Percentiles rank a stretch among this genome's conserved stretches.
phyloP scores from a whole-genome alignment of 2,329 filamentous ascomycete genomes.

The Ceratocystis cacaofunesta region DNA sequence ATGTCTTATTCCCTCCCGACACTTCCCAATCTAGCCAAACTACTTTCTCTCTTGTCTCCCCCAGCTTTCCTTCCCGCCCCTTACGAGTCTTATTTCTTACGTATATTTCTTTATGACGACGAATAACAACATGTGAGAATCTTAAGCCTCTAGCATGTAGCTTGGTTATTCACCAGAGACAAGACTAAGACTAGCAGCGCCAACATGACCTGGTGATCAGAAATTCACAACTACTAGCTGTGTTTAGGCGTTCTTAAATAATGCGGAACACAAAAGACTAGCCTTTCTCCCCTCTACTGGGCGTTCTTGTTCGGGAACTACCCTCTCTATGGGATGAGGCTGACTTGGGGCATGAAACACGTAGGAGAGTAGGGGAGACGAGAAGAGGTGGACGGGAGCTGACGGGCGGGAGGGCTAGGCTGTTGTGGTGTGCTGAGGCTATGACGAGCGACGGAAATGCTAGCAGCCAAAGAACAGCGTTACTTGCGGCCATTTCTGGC shows the following conservation, averaged over 20 bases:
- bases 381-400: no score
- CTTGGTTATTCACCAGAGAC: background rate
- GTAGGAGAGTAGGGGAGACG: background rate
- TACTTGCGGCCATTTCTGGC: no score
- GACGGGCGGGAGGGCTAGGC: no score
- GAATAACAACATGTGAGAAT: background rate
- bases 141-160: background rate
- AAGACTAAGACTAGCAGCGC: background rate
- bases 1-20: background rate
- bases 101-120: background rate
- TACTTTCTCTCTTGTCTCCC: background rate
- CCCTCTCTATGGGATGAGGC: background rate
- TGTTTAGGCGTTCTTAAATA: background rate
- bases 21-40: background rate
- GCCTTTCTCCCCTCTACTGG: background rate
- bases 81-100: background rate
- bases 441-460: no score
- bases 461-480: no score
- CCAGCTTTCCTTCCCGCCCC: background rate
- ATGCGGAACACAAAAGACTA: background rate
- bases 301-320: background rate
- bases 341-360: background rate
- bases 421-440: no score
- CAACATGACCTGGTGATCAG: background rate
- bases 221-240: background rate